Evolutionary conservation across 2,329 filamentous ascomycete genomes (phyloP).

Genomic region (Ceratocystiopsis sp.): DNA sequence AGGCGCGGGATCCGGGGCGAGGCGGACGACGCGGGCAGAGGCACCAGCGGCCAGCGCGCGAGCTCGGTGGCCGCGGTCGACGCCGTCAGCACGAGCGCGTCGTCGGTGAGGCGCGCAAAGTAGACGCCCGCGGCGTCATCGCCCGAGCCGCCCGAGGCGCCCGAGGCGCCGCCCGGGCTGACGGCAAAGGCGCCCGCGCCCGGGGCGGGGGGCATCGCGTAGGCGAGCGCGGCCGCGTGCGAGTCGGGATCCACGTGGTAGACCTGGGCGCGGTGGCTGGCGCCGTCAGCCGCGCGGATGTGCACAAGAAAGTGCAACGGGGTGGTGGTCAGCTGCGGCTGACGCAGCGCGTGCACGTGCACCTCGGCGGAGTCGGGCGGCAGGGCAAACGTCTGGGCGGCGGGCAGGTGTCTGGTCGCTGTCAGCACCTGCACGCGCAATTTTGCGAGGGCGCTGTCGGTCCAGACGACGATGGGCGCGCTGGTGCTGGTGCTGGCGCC

Average conservation of each 20-base stretch:
- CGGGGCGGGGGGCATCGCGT: constrained; percentile 55
- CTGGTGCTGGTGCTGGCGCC: constrained; percentile 42
- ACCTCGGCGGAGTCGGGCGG: constrained; percentile 3
- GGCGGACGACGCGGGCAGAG: constrained; percentile 23
- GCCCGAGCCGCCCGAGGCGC: constrained; percentile 18
- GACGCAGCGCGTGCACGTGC: constrained; percentile 10
- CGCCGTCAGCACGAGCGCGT: constrained; percentile 57
- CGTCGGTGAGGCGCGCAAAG: constrained; percentile 65
- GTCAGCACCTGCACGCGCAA: constrained; percentile 57
- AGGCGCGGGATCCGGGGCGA: constrained; percentile 54
- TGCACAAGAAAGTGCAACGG: constrained; percentile 75
- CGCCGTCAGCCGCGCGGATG: constrained; percentile 46
- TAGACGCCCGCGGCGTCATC: constrained; percentile 61
- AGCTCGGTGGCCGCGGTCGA: constrained; percentile 63
- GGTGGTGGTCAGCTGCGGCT: constrained; percentile 31
- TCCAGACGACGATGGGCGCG: constrained; percentile 60
- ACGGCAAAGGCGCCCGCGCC: constrained; percentile 57
- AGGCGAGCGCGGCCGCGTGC: constrained; percentile 55
- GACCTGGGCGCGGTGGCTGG: constrained; percentile 48
- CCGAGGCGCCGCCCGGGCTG: no score
- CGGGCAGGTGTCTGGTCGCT: constrained; percentile 29
- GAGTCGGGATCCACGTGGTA: constrained; percentile 66
- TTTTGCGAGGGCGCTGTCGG: constrained; percentile 41
- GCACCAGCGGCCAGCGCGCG: constrained; percentile 51
- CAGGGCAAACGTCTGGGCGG: constrained; percentile 22